These are phyloP conservation scores for Podospora anserina DNA, from an alignment of 495 filamentous ascomycete genomes.

Conservation along the genomic window DNA sequence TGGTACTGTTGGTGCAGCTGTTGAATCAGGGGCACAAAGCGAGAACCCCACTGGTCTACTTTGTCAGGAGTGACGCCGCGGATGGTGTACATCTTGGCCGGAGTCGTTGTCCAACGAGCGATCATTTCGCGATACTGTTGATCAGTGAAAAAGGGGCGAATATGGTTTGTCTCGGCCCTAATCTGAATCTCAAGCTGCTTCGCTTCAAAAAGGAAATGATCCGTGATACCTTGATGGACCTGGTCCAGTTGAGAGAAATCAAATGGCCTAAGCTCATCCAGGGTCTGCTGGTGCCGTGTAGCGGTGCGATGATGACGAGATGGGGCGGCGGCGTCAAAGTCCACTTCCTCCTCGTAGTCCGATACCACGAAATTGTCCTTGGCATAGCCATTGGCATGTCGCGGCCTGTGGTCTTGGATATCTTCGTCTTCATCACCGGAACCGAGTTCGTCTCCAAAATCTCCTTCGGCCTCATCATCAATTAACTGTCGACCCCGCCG, in stretches of 20 bases:
- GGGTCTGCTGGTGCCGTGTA: conserved; percentile 25
- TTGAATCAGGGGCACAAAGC: conserved; percentile 63
- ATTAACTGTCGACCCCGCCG: conserved; percentile 20
- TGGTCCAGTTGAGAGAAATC: conserved; percentile 61
- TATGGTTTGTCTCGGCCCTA: conserved; percentile 58
- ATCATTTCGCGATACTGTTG: conserved; percentile 78
- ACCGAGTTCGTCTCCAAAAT: conserved; percentile 1
- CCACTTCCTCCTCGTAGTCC: conserved; percentile 44
- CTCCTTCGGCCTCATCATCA: conserved; percentile 34
- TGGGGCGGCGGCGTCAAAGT: conserved; percentile 55
- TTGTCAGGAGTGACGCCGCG: conserved; percentile 66
- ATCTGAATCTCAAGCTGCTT: conserved; percentile 63
- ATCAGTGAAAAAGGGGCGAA: conserved; percentile 72
- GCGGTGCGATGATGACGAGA: conserved; percentile 39
- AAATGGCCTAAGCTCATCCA: conserved; percentile 51
- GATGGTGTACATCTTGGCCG: conserved; percentile 61
- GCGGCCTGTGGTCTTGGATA: conserved; percentile 23
- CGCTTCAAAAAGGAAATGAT: conserved; percentile 69
- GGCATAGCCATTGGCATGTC: conserved; percentile 45
- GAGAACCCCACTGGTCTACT: conserved; percentile 63
- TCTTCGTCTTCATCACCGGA: conserved; percentile 31
- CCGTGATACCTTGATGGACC: conserved; percentile 50
- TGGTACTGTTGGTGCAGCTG: conserved; percentile 55
- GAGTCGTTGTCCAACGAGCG: conserved; percentile 62
- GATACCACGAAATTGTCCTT: conserved; percentile 53